Conservation (phyloP, 1,284 basidiomycete species). For the Leccinum huronense region DNA sequence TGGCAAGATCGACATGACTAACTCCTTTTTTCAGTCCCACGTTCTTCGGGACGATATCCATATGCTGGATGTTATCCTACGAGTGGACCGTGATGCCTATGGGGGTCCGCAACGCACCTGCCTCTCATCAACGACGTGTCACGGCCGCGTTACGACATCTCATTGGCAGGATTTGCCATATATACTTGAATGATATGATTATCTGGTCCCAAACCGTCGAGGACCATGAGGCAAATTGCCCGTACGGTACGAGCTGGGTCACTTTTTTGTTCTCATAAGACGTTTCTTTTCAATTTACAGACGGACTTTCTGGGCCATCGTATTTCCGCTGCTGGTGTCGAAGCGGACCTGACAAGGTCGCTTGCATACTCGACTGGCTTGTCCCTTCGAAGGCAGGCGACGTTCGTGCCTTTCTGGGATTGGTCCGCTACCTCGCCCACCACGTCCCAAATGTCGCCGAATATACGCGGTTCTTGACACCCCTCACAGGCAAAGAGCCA, state of each 20-base stretch:
- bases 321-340: background rate
- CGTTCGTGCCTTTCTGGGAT: constrained; percentile 38
- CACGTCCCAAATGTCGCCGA: constrained; percentile 20
- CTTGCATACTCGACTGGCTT: background rate
- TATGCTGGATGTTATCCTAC: too few relatives aligned
- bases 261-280: background rate
- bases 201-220: constrained; percentile 9
- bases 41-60: constrained; percentile 35
- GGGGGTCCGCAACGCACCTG: background rate
- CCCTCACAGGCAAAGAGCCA: background rate
- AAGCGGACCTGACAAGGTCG: background rate
- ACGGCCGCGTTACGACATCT: background rate
- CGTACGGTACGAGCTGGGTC: background rate
- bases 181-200: background rate
- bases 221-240: constrained; percentile 21
- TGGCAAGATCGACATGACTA: constrained; percentile 2
- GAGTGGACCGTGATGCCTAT: background rate
- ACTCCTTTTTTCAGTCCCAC: constrained; percentile 36
- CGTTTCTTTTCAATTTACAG: background rate
- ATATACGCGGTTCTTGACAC: background rate
- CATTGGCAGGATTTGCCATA: background rate
- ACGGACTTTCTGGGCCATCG: background rate
- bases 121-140: background rate
- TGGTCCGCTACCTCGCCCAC: constrained; percentile 37
- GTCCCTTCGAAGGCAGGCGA: constrained; percentile 14